Conservation (phyloP, 345 rosid genomes). For the Pseudoturritis turrita region DNA sequence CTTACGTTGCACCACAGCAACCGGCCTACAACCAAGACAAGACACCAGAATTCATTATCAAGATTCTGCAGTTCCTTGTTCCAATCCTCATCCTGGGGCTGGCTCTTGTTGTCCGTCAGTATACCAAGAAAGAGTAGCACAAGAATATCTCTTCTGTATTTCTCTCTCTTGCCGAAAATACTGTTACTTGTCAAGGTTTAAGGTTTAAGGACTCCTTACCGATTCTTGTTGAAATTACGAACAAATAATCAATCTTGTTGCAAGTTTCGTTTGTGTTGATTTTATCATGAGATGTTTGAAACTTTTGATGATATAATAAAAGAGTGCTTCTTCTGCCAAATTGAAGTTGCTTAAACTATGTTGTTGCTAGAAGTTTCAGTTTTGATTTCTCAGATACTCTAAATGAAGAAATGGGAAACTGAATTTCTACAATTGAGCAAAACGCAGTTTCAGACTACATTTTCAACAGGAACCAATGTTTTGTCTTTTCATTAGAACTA, state of each 20-base stretch:
- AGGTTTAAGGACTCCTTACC: not conserved
- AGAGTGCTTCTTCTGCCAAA: not conserved
- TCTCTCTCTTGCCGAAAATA: not conserved
- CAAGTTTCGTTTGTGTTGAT: not conserved
- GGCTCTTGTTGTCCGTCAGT: conserved; percentile 66
- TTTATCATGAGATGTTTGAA: not conserved
- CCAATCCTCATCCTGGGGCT: conserved; percentile 83
- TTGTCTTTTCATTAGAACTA: conserved; percentile 12
- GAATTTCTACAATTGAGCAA: conserved; percentile 5
- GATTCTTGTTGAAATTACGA: conserved; percentile 9
- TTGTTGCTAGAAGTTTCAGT: not conserved
- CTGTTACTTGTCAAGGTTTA: too few species aligned
- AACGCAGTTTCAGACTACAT: conserved; percentile 19
- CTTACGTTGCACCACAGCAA: conserved; percentile 49
- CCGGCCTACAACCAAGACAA: conserved; percentile 47
- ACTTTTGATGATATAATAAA: conserved; percentile 6
- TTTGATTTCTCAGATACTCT: not conserved
- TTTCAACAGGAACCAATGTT: not conserved
- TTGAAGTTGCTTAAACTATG: not conserved
- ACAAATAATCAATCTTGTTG: conserved; percentile 14
- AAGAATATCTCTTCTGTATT: conserved; percentile 6
- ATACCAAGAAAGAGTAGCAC: conserved; percentile 89
- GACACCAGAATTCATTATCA: conserved; percentile 59
- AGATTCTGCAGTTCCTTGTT: conserved; percentile 83
- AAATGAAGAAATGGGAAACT: not conserved